Percentiles rank a stretch among this genome's conserved stretches.
These are phyloP conservation scores for Adiantum capillusveneris DNA, from an alignment of 75 land plant species.

Conservation along the genomic window DNA sequence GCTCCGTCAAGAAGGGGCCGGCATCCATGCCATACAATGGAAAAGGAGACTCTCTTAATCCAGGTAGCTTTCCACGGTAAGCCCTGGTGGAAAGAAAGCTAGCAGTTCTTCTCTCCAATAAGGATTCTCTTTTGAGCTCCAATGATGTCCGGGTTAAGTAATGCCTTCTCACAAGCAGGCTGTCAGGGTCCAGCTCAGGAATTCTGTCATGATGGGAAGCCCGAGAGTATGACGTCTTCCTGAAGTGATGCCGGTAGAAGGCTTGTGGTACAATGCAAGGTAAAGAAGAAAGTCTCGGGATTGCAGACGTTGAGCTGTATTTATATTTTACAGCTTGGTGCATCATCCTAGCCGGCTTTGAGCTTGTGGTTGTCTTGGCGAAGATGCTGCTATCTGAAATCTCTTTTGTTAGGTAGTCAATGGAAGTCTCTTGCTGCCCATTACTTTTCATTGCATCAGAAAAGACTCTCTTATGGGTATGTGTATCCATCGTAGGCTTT, in stretches of 20 bases:
- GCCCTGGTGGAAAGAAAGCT: neutral
- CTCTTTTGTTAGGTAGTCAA: neutral
- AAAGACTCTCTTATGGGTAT: neutral
- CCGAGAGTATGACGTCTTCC: neutral
- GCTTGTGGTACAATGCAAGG: slow-evolving; percentile 1
- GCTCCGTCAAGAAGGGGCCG: neutral
- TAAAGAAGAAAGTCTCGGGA: neutral
- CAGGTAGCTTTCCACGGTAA: neutral
- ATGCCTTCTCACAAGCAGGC: neutral
- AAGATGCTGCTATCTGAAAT: neutral
- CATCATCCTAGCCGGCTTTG: neutral
- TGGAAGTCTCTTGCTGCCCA: slow-evolving; percentile 1
- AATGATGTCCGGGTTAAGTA: slow-evolving; percentile 3
- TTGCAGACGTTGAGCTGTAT: neutral
- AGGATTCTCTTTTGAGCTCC: neutral
- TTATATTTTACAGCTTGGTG: neutral
- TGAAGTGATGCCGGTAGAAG: neutral
- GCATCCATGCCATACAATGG: neutral
- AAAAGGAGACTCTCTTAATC: neutral
- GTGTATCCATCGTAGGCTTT: neutral
- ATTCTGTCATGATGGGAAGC: neutral
- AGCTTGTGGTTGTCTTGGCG: neutral
- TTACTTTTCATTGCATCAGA: neutral
- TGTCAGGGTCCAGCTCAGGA: neutral
- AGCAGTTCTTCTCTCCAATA: neutral